Evolutionary conservation across 140 eudicot species (phyloP).

Genomic region (Anethum foeniculum): DNA sequence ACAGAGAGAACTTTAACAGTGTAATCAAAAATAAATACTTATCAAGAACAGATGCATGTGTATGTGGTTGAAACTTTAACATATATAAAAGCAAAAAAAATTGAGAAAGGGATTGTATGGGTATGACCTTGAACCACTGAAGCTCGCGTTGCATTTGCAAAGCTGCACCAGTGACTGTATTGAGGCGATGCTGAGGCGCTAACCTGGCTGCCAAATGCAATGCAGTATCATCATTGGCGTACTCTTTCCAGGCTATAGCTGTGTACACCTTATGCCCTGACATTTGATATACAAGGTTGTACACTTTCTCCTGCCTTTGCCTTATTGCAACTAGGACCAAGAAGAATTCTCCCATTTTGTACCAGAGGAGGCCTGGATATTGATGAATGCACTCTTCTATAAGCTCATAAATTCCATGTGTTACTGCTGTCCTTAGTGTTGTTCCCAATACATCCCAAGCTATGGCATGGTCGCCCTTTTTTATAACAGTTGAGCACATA

Average conservation of each 20-base stretch:
- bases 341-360: slow-evolving; percentile 5
- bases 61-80: not conserved
- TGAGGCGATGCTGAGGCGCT: slow-evolving; percentile 25
- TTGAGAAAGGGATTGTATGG: not conserved
- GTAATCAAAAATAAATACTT: not conserved
- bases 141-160: slow-evolving; percentile 46
- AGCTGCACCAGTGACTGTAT: slow-evolving; percentile 38
- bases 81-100: not conserved
- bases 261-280: slow-evolving; percentile 35
- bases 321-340: slow-evolving; percentile 22
- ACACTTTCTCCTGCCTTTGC: slow-evolving; percentile 33
- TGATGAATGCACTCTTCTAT: slow-evolving; percentile 5
- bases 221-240: slow-evolving; percentile 23
- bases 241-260: slow-evolving; percentile 14
- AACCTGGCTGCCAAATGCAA: slow-evolving; percentile 34
- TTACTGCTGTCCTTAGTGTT: not conserved
- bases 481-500: slow-evolving; percentile 6
- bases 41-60: not conserved
- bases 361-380: slow-evolving; percentile 9
- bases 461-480: slow-evolving; percentile 4
- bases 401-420: slow-evolving; percentile 4
- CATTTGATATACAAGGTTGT: slow-evolving; percentile 34
- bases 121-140: slow-evolving; percentile 38
- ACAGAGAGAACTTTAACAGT: not conserved
- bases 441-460: slow-evolving; percentile 9